Percentiles rank a stretch among this genome's conserved stretches.
Evolutionary conservation across 495 filamentous ascomycete genomes (phyloP).

Genomic region (Podospora appendiculata): DNA sequence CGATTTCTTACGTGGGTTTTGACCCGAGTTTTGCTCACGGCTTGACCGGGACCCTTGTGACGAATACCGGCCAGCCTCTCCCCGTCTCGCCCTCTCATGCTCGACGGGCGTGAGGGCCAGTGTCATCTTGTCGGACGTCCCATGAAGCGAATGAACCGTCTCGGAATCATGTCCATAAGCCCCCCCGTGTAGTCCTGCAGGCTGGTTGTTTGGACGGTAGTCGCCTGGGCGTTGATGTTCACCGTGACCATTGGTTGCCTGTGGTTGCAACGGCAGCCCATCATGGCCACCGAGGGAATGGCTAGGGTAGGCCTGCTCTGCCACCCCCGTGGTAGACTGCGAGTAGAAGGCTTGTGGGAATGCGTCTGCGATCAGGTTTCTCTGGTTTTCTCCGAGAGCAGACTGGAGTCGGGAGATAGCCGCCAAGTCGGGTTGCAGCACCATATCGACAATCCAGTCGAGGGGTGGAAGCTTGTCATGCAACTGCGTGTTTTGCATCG

Average conservation of each 20-base stretch:
- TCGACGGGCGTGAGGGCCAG: background rate
- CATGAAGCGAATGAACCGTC: too few species aligned
- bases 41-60: background rate
- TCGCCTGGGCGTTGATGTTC: background rate
- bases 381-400: conserved; percentile 43
- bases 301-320: background rate
- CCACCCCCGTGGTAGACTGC: background rate
- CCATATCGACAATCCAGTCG: conserved; percentile 66
- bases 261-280: background rate
- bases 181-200: too few species aligned
- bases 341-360: conserved; percentile 36
- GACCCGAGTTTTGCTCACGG: background rate
- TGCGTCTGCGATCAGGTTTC: conserved; percentile 49
- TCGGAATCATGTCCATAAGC: too few species aligned
- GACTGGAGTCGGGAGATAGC: conserved; percentile 39
- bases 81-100: background rate
- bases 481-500: conserved; percentile 16
- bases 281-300: background rate
- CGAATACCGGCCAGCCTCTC: conserved; percentile 1
- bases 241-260: background rate
- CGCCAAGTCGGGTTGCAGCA: conserved; percentile 51
- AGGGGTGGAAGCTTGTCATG: conserved; percentile 7
- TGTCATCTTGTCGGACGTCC: too few species aligned
- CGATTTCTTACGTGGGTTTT: conserved; percentile 1
- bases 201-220: background rate